Conservation (phyloP, 2,329 filamentous ascomycete genomes). For the Phialocephala subalpina region DNA sequence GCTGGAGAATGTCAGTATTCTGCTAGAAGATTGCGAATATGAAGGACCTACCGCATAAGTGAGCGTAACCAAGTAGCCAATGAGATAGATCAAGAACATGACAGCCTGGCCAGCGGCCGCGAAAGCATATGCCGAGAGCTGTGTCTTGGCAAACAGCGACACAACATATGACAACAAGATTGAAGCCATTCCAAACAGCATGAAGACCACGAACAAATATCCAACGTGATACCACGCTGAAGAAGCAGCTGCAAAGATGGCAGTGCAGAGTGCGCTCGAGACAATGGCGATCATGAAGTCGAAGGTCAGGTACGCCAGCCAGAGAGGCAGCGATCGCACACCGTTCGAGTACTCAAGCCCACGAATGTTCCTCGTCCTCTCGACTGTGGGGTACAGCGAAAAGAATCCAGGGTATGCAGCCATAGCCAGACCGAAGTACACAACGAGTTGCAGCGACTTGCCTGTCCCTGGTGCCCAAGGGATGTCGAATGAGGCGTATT, state of each 20-base stretch:
- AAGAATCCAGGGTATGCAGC: slow-evolving; percentile 86
- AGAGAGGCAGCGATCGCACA: slow-evolving; percentile 81
- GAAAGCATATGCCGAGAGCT: slow-evolving; percentile 85
- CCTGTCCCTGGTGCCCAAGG: slow-evolving; percentile 75
- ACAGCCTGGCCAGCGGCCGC: slow-evolving; percentile 79
- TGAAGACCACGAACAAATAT: slow-evolving; percentile 83
- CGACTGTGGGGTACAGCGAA: slow-evolving; percentile 85
- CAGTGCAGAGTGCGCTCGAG: slow-evolving; percentile 70
- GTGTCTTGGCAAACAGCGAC: slow-evolving; percentile 80
- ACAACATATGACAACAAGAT: slow-evolving; percentile 81
- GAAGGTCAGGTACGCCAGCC: slow-evolving; percentile 83
- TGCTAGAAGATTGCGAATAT: neutral
- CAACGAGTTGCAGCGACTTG: slow-evolving; percentile 78
- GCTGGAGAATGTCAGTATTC: slow-evolving; percentile 41
- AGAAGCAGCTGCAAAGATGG: slow-evolving; percentile 70
- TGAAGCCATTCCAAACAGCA: slow-evolving; percentile 82
- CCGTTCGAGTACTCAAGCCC: slow-evolving; percentile 93
- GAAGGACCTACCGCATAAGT: slow-evolving; percentile 64
- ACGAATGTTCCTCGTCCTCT: slow-evolving; percentile 80
- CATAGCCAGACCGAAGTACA: slow-evolving; percentile 84
- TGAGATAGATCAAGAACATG: slow-evolving; percentile 74
- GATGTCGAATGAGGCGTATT: slow-evolving; percentile 78
- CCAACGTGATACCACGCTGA: slow-evolving; percentile 81
- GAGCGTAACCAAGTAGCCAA: slow-evolving; percentile 75
- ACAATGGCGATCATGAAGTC: slow-evolving; percentile 79